Conservation (phyloP, 768 basidiomycete species). For the Lanmaoa rubissima region DNA sequence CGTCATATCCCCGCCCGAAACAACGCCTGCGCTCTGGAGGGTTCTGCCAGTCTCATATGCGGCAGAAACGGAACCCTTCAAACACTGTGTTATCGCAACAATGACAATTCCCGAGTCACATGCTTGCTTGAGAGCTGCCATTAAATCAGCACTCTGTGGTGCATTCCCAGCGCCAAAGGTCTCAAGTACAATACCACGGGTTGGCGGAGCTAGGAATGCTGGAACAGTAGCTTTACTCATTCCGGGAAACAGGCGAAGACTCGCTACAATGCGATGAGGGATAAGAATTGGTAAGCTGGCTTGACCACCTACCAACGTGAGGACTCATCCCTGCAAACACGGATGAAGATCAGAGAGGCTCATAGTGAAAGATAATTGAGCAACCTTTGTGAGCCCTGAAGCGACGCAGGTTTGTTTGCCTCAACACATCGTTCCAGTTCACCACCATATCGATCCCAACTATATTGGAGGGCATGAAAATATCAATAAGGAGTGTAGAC, state of each 20-base stretch:
- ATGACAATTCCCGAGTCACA: conserved; percentile 82
- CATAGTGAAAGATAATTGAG: neutral
- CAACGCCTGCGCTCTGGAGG: conserved; percentile 69
- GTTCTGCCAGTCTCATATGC: conserved; percentile 79
- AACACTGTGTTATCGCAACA: conserved; percentile 89
- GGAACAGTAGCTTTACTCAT: conserved; percentile 72
- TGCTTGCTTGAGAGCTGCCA: conserved; percentile 75
- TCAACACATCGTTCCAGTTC: conserved; percentile 84
- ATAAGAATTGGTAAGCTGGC: neutral
- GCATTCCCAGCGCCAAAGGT: conserved; percentile 95
- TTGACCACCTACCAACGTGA: conserved; percentile 62
- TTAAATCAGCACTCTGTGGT: conserved; percentile 74
- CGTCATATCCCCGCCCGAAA: conserved; percentile 91
- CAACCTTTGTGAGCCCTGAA: conserved; percentile 81
- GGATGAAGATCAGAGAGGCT: conserved; percentile 10
- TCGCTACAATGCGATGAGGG: conserved; percentile 47
- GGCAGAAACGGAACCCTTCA: conserved; percentile 82
- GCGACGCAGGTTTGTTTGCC: conserved; percentile 73
- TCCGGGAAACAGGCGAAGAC: conserved; percentile 83
- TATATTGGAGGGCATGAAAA: conserved; percentile 23
- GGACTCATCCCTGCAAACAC: conserved; percentile 65
- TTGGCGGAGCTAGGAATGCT: conserved; percentile 73
- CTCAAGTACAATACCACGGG: conserved; percentile 82
- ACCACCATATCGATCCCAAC: conserved; percentile 91
- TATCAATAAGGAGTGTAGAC: neutral